A percentile compares a stretch with the other conserved stretches of the same genome.
phyloP scores from a whole-genome alignment of 2,329 filamentous ascomycete genomes.

The Blumeriella jaapii region DNA sequence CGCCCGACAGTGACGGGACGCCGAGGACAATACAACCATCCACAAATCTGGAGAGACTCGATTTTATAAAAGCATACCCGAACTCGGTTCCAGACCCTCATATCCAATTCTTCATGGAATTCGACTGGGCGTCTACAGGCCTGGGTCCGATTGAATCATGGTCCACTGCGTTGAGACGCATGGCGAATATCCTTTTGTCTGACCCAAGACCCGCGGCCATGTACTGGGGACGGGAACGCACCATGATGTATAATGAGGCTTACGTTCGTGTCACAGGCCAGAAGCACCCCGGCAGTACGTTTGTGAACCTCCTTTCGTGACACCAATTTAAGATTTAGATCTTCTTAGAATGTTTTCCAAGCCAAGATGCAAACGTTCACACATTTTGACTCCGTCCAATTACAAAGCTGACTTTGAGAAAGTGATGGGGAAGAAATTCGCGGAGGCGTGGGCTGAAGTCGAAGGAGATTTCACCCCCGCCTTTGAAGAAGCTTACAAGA shows the following conservation, averaged over 20 bases:
- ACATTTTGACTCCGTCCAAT: too few relatives aligned
- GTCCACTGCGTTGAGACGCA: conserved; percentile 30
- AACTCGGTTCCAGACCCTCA: conserved; percentile 14
- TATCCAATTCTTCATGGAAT: conserved; percentile 23
- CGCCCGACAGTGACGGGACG: neutral
- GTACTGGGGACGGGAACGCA: conserved; percentile 27
- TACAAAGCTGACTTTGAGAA: too few relatives aligned
- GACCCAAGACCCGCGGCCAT: conserved; percentile 28
- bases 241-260: conserved; percentile 30
- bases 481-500: conserved; percentile 24
- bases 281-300: conserved; percentile 28
- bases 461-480: conserved; percentile 24
- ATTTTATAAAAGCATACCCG: conserved; percentile 17
- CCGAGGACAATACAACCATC: neutral
- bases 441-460: conserved; percentile 31
- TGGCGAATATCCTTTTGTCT: conserved; percentile 28
- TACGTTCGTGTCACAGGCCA: conserved; percentile 25
- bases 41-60: conserved; percentile 10
- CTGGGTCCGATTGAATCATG: conserved; percentile 32
- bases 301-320: too few relatives aligned
- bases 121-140: conserved; percentile 33
- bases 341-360: too few relatives aligned
- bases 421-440: conserved; percentile 30
- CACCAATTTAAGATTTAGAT: too few relatives aligned
- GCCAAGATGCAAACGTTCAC: too few relatives aligned